These are phyloP conservation scores for Stachybotrys chartarum DNA, from an alignment of 2,329 filamentous ascomycete genomes.

Conservation along the genomic window DNA sequence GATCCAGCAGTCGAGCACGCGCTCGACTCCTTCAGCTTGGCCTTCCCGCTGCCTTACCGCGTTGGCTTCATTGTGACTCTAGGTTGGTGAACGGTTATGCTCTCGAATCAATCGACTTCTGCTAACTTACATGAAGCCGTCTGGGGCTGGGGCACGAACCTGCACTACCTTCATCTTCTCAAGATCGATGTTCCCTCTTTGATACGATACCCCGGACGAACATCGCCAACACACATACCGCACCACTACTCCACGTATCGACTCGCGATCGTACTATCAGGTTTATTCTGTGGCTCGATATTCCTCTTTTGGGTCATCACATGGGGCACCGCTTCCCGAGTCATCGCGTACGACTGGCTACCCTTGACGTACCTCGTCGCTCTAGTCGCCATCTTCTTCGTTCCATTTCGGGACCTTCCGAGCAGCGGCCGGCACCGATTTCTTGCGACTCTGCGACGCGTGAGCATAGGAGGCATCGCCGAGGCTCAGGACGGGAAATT, in stretches of 20 bases:
- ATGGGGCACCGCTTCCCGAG: slow-evolving; percentile 58
- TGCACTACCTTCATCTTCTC: slow-evolving; percentile 73
- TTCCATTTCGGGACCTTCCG: slow-evolving; percentile 63
- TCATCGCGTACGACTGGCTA: slow-evolving; percentile 75
- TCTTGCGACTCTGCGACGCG: slow-evolving; percentile 66
- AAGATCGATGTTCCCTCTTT: slow-evolving; percentile 84
- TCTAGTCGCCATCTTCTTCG: slow-evolving; percentile 62
- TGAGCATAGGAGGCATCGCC: slow-evolving; percentile 79
- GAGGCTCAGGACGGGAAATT: slow-evolving; percentile 87
- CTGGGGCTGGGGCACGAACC: slow-evolving; percentile 91
- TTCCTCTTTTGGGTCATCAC: slow-evolving; percentile 79
- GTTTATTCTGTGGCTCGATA: slow-evolving; percentile 64
- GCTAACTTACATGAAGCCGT: slow-evolving; percentile 55
- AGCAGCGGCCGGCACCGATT: slow-evolving; percentile 68
- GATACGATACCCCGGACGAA: slow-evolving; percentile 76
- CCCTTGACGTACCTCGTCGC: slow-evolving; percentile 77
- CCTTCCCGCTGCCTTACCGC: slow-evolving; percentile 83
- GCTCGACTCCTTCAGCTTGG: slow-evolving; percentile 80
- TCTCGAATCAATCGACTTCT: slow-evolving; percentile 2
- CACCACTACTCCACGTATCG: slow-evolving; percentile 83
- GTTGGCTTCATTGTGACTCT: slow-evolving; percentile 79
- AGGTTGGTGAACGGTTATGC: slow-evolving; percentile 46
- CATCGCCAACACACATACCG: slow-evolving; percentile 60
- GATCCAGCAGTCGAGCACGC: slow-evolving; percentile 62
- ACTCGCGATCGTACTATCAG: slow-evolving; percentile 69